phyloP scores from a whole-genome alignment of 2,329 filamentous ascomycete genomes.

The Colletotrichum lentis region DNA sequence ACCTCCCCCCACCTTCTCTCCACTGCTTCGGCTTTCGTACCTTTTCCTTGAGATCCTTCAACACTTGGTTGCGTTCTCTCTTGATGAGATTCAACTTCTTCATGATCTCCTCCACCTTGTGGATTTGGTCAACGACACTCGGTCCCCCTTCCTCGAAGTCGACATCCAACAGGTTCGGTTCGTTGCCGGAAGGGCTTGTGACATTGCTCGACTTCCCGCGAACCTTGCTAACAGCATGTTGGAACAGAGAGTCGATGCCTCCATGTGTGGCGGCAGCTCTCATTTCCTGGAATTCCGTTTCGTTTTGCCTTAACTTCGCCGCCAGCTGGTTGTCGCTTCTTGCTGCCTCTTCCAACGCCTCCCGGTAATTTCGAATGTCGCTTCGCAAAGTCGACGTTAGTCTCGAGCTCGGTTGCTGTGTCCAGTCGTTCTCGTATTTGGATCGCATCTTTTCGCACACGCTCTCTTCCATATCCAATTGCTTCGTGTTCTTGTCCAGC shows the following conservation, averaged over 20 bases:
- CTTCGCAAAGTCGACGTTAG: conserved; percentile 86
- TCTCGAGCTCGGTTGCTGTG: conserved; percentile 91
- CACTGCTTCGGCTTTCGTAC: conserved; percentile 56
- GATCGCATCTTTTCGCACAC: conserved; percentile 99
- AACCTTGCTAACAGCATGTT: conserved; percentile 82
- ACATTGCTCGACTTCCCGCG: conserved; percentile 70
- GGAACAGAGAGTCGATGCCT: conserved; percentile 88
- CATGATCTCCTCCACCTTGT: conserved; percentile 85
- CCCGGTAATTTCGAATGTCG: conserved; percentile 87
- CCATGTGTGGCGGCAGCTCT: conserved; percentile 84
- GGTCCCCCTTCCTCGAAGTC: conserved; percentile 84
- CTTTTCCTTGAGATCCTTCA: conserved; percentile 98
- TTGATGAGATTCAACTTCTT: conserved; percentile 93
- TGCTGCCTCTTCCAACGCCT: conserved; percentile 87
- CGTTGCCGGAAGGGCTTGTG: conserved; percentile 66
- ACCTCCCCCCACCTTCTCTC: background rate
- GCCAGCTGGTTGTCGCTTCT: conserved; percentile 87
- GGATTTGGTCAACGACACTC: conserved; percentile 89
- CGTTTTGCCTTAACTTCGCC: conserved; percentile 83
- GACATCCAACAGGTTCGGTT: conserved; percentile 87
- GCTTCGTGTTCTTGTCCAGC: conserved; percentile 83
- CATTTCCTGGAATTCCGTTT: conserved; percentile 95
- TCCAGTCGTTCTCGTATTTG: conserved; percentile 96
- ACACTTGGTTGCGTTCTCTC: conserved; percentile 85
- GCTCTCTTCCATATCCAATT: conserved; percentile 95